Evolutionary conservation across 108 stramenopile species (phyloP), one percentile per base, ranked within the genome.

Genomic region (Cylindrotheca fusiformis): DNA sequence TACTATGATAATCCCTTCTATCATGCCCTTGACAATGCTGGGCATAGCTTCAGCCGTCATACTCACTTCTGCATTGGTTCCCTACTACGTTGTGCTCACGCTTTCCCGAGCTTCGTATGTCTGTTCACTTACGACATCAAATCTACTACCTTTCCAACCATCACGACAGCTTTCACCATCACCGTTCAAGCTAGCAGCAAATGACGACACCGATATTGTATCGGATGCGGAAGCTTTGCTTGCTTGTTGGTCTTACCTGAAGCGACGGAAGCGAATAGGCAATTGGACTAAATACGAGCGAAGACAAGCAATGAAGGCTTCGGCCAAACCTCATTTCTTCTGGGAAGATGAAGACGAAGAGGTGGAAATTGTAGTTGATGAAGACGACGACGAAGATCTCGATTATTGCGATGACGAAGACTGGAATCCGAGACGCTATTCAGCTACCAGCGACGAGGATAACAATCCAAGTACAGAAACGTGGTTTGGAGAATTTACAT

Each of bases 181-280:
- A n/a, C n/a, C n/a, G n/a, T n/a, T n/a, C n/a, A n/a, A n/a, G n/a
- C n/a, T n/a, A n/a, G n/a, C n/a, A n/a, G n/a, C n/a, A n/a, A 41
- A 6, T 14, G 36, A 41, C 10, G 36, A 41, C 10, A 14, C 6
- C 14, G 27, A 55, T 19, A 30, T 51, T 21, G 49, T 79, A 31
- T 83, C 82, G 2, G 82, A 79, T 55, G 82, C 71, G 4, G 82
- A 89, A 72, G 72, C 81, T 1, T 60, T 93, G 28, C 80, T 93
- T 2, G 91, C 91, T 0, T 89, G 87, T 62, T 65, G 80, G 25
- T 70, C 86, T 0, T 89, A 79, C 48, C 57, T 93, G 52, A 72
- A 77, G 27, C 71, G 82, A 4, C 79, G 73, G 32, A 83, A 87
- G 48, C 75, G 68, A 45, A 25, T 87, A 27, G 80, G 84, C 48